Base-by-base conservation (phyloP, 1,284 basidiomycete species). In the Malassezia caprae region DNA sequence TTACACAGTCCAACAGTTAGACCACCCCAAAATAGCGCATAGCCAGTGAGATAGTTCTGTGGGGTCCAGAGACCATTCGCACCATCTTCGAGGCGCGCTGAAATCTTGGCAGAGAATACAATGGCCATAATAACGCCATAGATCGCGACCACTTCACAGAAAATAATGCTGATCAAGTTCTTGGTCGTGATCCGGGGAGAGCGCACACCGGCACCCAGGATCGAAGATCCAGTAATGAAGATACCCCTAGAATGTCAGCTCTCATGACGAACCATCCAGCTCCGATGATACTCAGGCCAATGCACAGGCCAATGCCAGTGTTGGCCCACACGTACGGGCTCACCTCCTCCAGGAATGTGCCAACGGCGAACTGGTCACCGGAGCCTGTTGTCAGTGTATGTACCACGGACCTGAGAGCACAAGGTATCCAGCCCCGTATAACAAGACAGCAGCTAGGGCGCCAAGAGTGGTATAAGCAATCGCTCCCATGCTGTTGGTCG, bases 91-190 rank as follows among this genome's bases (percentile, higher is more conserved):
- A 74, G 53, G 34, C 64, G 71, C 13, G 70, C 70, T 1, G 61
- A 61, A 56, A 73, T 64, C 57, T 74, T 74, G 37, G 72, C 60
- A 11, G 63, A 66, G 44, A 74, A 73, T 23, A 74, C 70, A 48
- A 74, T 74, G 13, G 72, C 69, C 67, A 74, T 74, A 51, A 91
- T 89, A 48, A 90, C 87, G 53, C 87, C 91, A 76, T 93, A 94
- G 72, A 94, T 94, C 59, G 90, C 90, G 21, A 94, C 89, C 64
- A 96, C 93, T 79, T 98, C 93, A 76, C 93, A 96, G 79, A 98
- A 96, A 75, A 98, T 96, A 79, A 98, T 91, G 30, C 69, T 73
- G 34, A 96, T 96, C 75, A 98, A 77, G 76, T 98, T 98, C 82
- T 98, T 98, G 32, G 93, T 96, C 48, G 86, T 83, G 64, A 98